Evolutionary conservation across 2,329 filamentous ascomycete genomes (phyloP).

Genomic region (Macrophomina pseudophaseolina): DNA sequence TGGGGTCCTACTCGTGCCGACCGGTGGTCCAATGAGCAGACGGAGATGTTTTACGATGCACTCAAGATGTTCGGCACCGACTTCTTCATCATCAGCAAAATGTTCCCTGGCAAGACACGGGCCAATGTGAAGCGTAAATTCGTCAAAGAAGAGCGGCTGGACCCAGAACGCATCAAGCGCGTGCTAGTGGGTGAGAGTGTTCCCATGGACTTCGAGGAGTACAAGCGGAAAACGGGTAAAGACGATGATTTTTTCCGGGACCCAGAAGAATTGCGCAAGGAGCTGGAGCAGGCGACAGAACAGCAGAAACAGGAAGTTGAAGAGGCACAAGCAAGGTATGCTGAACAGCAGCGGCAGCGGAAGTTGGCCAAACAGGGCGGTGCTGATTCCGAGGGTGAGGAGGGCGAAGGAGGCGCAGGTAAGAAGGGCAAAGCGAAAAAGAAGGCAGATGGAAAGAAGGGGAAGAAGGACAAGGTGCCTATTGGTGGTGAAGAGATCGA

Average conservation of each 20-base stretch:
- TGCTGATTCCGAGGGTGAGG: constrained; percentile 6
- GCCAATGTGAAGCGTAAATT: constrained; percentile 83
- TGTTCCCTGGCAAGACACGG: constrained; percentile 75
- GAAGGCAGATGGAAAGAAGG: constrained; percentile 30
- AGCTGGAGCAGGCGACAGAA: constrained; percentile 36
- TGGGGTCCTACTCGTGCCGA: constrained; percentile 25
- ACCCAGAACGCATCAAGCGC: constrained; percentile 67
- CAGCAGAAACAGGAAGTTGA: constrained; percentile 43
- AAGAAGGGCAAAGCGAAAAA: constrained; percentile 35
- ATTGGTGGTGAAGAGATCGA: constrained; percentile 29
- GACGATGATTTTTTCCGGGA: constrained; percentile 45
- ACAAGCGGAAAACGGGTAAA: constrained; percentile 44
- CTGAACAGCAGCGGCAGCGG: constrained; percentile 45
- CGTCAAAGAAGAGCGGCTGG: constrained; percentile 74
- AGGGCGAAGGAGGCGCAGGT: constrained; percentile 19
- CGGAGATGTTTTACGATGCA: constrained; percentile 76
- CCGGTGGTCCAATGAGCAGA: constrained; percentile 71
- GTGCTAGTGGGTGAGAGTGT: constrained; percentile 59
- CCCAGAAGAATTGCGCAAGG: constrained; percentile 40
- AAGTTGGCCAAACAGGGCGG: constrained; percentile 31
- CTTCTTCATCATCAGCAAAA: constrained; percentile 77
- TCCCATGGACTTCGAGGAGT: constrained; percentile 48
- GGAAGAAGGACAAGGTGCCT: constrained; percentile 25
- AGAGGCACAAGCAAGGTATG: constrained; percentile 39
- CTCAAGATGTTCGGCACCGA: constrained; percentile 81